Base-by-base conservation (phyloP, 2,329 filamentous ascomycete species). In the Boeremia exigua region DNA sequence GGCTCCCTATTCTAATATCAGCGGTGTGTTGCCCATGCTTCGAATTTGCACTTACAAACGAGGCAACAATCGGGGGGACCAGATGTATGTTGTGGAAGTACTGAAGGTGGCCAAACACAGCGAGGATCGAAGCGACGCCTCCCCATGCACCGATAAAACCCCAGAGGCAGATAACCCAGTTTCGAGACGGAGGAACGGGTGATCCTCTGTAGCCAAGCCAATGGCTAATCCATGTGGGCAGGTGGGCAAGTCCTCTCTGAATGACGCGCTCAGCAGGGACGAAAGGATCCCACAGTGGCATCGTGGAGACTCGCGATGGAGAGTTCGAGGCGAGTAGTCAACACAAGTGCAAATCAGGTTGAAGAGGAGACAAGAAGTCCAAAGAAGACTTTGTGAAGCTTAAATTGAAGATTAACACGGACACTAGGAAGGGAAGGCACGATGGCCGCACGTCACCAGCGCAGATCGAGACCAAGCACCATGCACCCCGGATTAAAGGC, bases 201-300 rank as follows among this genome's bases (percentile, higher is more conserved):
- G 69, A 59, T 14, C 67, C 62, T 27, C 78, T 71, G 48, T 78
- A 75, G 36, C 79, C 79, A 5, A 96, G 77, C 68, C 91, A 88
- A 64, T 86, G 84, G n/a, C 89, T 84, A 25, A 94, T 68, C 1
- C 83, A 83, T 52, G 78, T 79, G 0, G 92, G 92, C 2, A 96
- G 71, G 36, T 79, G 63, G 10, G 66, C 46, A 40, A 74, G 65
- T 15, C 58, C 63, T 17, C 51, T 59, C 36, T 71, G 69, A 71
- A 73, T 67, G 15, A 56, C 40, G 29, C 65, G 68, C 43, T 73
- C 70, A 23, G 54, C 66, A 19, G 63, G 66, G 12, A 72, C 67
- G 12, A 70, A 57, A 14, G 65, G 62, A 45, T 73, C 70, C 49
- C 48, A 61, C 50, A 61, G 56, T 19, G 63, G 60, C 64, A 67